Percentiles rank a stretch among this genome's conserved stretches.
phyloP scores from a whole-genome alignment of 345 rosid genomes.

The Eucalyptus marginata region DNA sequence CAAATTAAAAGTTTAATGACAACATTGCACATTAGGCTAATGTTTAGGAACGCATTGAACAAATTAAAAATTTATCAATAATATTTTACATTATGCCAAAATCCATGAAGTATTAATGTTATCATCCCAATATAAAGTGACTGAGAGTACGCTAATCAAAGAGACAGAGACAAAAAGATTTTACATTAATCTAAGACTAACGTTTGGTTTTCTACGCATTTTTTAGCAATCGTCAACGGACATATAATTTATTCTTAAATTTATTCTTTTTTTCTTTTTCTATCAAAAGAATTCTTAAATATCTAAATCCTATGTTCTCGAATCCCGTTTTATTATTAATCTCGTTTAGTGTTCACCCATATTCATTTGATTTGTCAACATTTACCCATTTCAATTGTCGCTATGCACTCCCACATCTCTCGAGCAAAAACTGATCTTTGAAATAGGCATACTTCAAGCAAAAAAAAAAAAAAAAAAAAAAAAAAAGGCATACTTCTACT shows the following conservation, averaged over 20 bases:
- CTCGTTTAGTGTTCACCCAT: not conserved
- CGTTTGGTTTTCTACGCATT: not conserved
- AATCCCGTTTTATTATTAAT: not conserved
- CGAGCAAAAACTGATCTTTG: not conserved
- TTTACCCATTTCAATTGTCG: not conserved
- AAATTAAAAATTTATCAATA: accelerated
- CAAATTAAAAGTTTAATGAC: accelerated
- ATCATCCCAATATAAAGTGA: not conserved
- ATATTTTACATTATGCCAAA: no score
- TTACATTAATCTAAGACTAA: not conserved
- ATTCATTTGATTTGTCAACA: not conserved
- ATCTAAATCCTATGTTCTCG: not conserved
- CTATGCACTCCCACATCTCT: not conserved
- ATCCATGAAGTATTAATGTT: no score
- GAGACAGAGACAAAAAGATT: not conserved
- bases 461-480: no score
- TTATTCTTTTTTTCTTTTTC: not conserved
- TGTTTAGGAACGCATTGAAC: accelerated
- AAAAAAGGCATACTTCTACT: not conserved
- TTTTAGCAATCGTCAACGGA: not conserved
- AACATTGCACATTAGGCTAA: accelerated
- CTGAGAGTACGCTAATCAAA: not conserved
- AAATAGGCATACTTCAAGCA: not conserved
- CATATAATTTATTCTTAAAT: not conserved
- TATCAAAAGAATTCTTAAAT: not conserved